Evolutionary conservation across 2,329 filamentous ascomycete genomes (phyloP), one percentile per base, ranked within the genome.

Genomic region (Xylariaceae sp.): DNA sequence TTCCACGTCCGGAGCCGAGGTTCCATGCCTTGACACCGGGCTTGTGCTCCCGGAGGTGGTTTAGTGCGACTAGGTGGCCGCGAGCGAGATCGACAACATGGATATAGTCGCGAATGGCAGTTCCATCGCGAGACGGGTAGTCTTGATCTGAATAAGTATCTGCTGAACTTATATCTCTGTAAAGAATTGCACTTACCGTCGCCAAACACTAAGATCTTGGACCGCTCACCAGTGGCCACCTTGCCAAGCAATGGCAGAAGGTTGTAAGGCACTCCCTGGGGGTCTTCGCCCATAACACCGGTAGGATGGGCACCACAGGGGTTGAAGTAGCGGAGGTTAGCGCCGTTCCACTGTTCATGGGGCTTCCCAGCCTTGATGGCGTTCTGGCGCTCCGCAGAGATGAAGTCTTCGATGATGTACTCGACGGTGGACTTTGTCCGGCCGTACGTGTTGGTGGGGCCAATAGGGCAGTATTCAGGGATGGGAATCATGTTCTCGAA

Each of bases 401-500:
- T 84, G 70, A 90, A 86, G 76, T 99, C 94, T 67, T 88, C 92
- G 74, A 99, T 97, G 75, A 96, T 87, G 66, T 81, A 83, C 81
- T 99, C 94, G 64, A 96, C 92, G 67, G 88, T 89, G 71, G 90
- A 88, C 81, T 99, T 99, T 65, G 94, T 99, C 77, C 91, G 91
- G 64, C 94, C 95, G 77, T 99, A 99, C 30, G 93, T 92, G 82
- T 97, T 99, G 67, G 94, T 99, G 11, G 94, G 91, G 55, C 92
- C 93, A 64, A 96, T 90, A 61, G 95, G 94, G 82, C 94, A 99
- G 76, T 90, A 82, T 79, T 99, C 94, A 55, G 94, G 94, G 72
- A 99, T 99, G 65, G 94, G 94, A 66, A 99, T 99, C 94, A 99
- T 99, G 82, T 95, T 88, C 67, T 89, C 87, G 78, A 97, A 90